phyloP scores from a whole-genome alignment of 2,329 filamentous ascomycete genomes.

The Trichoderma atrobrunneum region DNA sequence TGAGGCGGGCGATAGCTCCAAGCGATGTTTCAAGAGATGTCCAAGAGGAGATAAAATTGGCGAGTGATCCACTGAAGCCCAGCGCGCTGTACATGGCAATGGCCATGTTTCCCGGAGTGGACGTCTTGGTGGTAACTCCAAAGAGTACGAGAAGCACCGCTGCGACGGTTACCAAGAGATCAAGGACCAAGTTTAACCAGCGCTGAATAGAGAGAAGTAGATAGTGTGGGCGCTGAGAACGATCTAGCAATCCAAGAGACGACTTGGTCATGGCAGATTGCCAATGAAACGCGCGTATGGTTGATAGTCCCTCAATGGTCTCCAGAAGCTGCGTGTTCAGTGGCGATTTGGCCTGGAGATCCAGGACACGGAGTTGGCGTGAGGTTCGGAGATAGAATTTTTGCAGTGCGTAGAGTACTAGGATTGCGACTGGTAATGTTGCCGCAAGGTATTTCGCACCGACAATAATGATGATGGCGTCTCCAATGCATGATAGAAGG shows the following conservation, averaged over 20 bases:
- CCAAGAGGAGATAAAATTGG: neutral
- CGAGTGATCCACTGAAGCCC: neutral
- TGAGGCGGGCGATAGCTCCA: conserved; percentile 2
- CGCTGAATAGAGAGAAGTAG: conserved; percentile 49
- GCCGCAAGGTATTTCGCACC: conserved; percentile 44
- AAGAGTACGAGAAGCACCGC: conserved; percentile 33
- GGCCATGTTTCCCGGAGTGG: conserved; percentile 25
- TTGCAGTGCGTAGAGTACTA: conserved; percentile 28
- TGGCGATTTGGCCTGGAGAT: conserved; percentile 37
- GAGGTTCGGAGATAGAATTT: conserved; percentile 35
- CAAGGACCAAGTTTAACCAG: conserved; percentile 50
- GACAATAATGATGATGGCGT: neutral
- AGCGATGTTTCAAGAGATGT: neutral
- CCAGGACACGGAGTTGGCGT: conserved; percentile 37
- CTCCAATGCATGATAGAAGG: neutral
- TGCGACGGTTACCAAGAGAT: conserved; percentile 36
- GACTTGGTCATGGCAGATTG: conserved; percentile 37
- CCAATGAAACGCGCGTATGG: conserved; percentile 51
- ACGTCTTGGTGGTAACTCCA: conserved; percentile 31
- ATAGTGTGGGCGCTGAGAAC: conserved; percentile 51
- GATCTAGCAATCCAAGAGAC: conserved; percentile 43
- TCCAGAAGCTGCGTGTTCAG: conserved; percentile 41
- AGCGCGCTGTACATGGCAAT: conserved; percentile 23
- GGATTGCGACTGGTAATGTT: conserved; percentile 41
- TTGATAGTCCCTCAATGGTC: conserved; percentile 45